These are phyloP conservation scores for Pestalotiopsis sp. DNA, from an alignment of 2,329 filamentous ascomycete genomes.

Conservation along the genomic window DNA sequence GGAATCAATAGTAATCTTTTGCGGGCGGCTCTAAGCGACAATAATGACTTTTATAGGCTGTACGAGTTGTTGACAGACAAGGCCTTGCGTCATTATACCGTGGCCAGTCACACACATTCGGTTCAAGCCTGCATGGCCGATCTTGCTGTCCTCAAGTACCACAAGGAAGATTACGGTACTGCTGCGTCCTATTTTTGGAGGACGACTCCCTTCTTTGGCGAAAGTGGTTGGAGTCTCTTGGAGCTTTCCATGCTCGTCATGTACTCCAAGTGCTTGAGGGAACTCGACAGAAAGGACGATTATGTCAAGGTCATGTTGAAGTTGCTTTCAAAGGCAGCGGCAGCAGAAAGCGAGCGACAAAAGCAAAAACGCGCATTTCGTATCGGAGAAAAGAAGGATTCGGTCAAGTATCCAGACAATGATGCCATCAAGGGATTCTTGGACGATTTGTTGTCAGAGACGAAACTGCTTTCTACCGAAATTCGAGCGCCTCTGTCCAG, in stretches of 20 bases:
- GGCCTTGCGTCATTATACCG: conserved; percentile 79
- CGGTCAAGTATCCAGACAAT: conserved; percentile 31
- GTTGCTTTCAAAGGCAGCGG: conserved; percentile 69
- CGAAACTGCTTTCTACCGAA: conserved; percentile 54
- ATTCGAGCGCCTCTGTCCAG: conserved; percentile 69
- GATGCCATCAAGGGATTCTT: conserved; percentile 51
- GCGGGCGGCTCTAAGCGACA: conserved; percentile 61
- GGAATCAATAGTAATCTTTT: conserved; percentile 62
- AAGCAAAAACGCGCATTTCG: conserved; percentile 39
- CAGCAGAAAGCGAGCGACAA: conserved; percentile 53
- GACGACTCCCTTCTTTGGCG: conserved; percentile 78
- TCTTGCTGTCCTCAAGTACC: conserved; percentile 81
- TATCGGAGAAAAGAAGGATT: conserved; percentile 37
- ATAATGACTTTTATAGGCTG: conserved; percentile 66
- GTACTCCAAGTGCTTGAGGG: conserved; percentile 80
- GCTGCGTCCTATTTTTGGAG: conserved; percentile 80
- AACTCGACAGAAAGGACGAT: conserved; percentile 76
- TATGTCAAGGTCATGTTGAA: conserved; percentile 78
- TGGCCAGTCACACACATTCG: conserved; percentile 78
- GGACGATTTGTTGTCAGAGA: conserved; percentile 48
- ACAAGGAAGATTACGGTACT: conserved; percentile 71
- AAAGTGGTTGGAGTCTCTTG: conserved; percentile 76
- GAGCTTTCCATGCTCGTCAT: conserved; percentile 85
- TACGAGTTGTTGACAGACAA: conserved; percentile 83
- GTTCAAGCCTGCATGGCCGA: conserved; percentile 81